Evolutionary conservation across 768 basidiomycete species (phyloP).

Genomic region (Mycena pura): DNA sequence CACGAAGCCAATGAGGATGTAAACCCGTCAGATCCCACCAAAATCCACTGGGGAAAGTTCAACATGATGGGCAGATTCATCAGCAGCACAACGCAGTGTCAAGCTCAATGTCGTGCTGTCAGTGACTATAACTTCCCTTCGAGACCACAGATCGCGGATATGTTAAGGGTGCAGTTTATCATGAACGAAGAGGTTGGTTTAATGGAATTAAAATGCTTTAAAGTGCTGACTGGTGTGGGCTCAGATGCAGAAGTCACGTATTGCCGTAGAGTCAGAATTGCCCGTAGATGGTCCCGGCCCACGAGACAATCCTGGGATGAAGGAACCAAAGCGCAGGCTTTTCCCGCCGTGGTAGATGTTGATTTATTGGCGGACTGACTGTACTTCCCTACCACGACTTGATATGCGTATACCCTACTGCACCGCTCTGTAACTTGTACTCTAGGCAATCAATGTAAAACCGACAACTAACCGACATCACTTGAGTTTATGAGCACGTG

Average conservation of each 20-base stretch:
- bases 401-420: slow-evolving; percentile 19
- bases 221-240: slow-evolving; percentile 6
- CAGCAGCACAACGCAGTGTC: slow-evolving; percentile 76
- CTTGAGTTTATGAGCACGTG: neutral
- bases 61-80: slow-evolving; percentile 91
- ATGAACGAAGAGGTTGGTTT: slow-evolving; percentile 74
- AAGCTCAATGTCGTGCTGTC: slow-evolving; percentile 70
- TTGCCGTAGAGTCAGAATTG: slow-evolving; percentile 56
- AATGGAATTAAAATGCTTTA: neutral
- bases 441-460: slow-evolving; percentile 13
- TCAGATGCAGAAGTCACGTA: slow-evolving; percentile 73
- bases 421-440: slow-evolving; percentile 20
- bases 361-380: slow-evolving; percentile 13
- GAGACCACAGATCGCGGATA: slow-evolving; percentile 56
- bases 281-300: slow-evolving; percentile 45
- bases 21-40: slow-evolving; percentile 64
- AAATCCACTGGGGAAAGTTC: slow-evolving; percentile 97
- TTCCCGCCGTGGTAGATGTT: slow-evolving; percentile 50
- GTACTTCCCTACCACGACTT: slow-evolving; percentile 21
- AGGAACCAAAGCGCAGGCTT: slow-evolving; percentile 48
- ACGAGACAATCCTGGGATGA: slow-evolving; percentile 21
- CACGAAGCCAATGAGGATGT: slow-evolving; percentile 86
- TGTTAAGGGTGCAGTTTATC: slow-evolving; percentile 61
- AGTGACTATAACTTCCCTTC: slow-evolving; percentile 69
- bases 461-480: no score